Evolutionary conservation across 352 stramenopile genomes (phyloP).

Genomic region (Globisporangium paroecandrum): DNA sequence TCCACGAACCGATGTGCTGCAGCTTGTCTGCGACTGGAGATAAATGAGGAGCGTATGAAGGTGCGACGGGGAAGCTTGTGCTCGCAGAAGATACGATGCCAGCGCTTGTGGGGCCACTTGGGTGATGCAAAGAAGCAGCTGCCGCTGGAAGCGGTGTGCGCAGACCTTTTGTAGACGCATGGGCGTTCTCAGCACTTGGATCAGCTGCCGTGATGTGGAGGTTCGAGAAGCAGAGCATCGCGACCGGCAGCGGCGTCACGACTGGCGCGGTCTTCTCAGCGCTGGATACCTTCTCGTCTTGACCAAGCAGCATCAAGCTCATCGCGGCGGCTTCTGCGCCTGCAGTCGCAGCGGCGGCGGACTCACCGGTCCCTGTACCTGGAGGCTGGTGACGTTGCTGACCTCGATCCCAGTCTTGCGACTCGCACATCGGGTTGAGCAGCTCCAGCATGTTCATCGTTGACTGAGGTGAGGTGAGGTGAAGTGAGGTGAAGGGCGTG

Average conservation of each 20-base stretch:
- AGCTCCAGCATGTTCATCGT: conserved; percentile 29
- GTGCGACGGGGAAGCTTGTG: neutral
- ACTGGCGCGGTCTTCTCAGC: neutral
- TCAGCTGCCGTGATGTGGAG: neutral
- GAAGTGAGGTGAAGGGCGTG: neutral
- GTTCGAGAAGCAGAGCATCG: conserved; percentile 1
- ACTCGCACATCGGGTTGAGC: conserved; percentile 26
- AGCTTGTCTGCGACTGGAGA: conserved; percentile 15
- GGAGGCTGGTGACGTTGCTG: neutral
- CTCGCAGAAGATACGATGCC: neutral
- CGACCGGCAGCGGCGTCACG: neutral
- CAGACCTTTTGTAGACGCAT: neutral
- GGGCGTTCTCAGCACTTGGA: neutral
- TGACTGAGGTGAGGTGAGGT: neutral
- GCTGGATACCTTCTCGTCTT: neutral
- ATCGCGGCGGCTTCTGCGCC: conserved; percentile 3
- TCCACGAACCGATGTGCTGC: neutral
- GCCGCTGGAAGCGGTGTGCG: neutral
- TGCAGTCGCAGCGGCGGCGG: neutral
- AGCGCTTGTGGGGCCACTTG: neutral
- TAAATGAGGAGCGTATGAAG: conserved; percentile 1
- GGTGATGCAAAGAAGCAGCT: neutral
- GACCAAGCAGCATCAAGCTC: conserved; percentile 16
- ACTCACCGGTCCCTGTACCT: conserved; percentile 6
- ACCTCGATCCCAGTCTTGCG: neutral